Percentiles rank a stretch among this genome's conserved stretches.
These are phyloP conservation scores for Eragrostis curvula DNA, from an alignment of 176 grass and related monocot species.

Conservation along the genomic window DNA sequence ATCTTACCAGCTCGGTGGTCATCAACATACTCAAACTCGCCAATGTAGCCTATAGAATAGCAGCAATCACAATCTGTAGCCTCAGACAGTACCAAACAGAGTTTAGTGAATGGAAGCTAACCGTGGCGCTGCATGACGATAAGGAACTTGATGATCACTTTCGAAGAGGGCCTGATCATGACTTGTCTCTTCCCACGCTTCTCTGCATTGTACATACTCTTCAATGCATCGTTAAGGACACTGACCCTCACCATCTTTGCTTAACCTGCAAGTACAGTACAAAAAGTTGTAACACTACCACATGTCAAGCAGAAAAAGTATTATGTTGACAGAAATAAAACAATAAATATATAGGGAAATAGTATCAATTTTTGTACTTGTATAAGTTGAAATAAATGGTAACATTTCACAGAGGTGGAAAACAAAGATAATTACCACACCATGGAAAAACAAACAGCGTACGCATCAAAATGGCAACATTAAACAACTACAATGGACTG, in stretches of 20 bases:
- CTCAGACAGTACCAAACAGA: not conserved
- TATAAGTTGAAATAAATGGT: not conserved
- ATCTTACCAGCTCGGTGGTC: constrained; percentile 26
- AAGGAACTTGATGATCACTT: constrained; percentile 39
- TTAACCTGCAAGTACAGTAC: not conserved
- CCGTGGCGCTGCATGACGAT: constrained; percentile 27
- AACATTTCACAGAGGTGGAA: not conserved
- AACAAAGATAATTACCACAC: not conserved
- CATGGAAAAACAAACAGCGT: not conserved
- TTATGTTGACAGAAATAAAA: not conserved
- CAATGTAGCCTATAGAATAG: constrained; percentile 22
- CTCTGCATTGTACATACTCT: constrained; percentile 39
- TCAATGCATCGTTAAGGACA: constrained; percentile 27
- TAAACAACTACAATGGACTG: not conserved
- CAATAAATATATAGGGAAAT: not conserved
- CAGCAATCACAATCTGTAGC: not conserved
- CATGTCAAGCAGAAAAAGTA: not conserved
- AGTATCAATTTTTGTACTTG: not conserved
- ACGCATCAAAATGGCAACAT: not conserved
- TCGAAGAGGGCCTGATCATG: constrained; percentile 29
- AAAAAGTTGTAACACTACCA: not conserved
- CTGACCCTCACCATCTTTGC: constrained; percentile 34
- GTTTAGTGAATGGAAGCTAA: not conserved
- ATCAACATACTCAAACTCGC: constrained; percentile 24
- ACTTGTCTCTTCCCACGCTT: constrained; percentile 37